Evolutionary conservation across 2,329 filamentous ascomycete species (phyloP).

Genomic region (Amauroascus niger): DNA sequence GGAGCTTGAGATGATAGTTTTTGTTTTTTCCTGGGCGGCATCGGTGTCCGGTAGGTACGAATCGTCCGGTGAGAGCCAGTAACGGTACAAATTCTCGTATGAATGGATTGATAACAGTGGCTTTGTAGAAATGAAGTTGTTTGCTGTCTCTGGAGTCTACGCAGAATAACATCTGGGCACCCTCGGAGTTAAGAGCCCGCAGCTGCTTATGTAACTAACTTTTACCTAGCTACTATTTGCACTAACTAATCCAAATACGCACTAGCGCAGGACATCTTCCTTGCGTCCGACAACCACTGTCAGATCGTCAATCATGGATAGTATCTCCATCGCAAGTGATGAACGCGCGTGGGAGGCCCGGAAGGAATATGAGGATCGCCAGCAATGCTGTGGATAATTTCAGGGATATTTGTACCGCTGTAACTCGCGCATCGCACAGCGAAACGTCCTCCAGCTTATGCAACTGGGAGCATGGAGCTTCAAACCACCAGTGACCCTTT

Average conservation of each 20-base stretch:
- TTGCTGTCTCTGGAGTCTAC: neutral
- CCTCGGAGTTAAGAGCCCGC: neutral
- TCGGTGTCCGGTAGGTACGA: conserved; percentile 15
- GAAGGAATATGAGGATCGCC: neutral
- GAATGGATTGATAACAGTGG: no score
- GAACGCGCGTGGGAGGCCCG: no score
- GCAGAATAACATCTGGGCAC: neutral
- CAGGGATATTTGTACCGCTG: neutral
- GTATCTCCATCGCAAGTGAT: no score
- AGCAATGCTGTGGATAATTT: neutral
- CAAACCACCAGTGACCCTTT: conserved; percentile 17
- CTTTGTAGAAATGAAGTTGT: neutral
- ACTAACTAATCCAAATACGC: neutral
- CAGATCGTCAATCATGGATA: no score
- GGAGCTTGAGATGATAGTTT: conserved; percentile 37
- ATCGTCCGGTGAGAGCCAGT: no score
- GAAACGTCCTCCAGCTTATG: neutral
- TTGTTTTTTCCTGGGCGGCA: conserved; percentile 53
- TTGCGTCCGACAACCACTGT: no score
- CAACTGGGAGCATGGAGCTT: conserved; percentile 16
- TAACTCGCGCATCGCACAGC: neutral
- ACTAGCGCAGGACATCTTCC: neutral
- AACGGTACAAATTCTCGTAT: no score
- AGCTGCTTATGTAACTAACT: no score
- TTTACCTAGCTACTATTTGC: no score